Evolutionary conservation across 257 asterid genomes (phyloP).

Genomic region (Primulina tabacum): DNA sequence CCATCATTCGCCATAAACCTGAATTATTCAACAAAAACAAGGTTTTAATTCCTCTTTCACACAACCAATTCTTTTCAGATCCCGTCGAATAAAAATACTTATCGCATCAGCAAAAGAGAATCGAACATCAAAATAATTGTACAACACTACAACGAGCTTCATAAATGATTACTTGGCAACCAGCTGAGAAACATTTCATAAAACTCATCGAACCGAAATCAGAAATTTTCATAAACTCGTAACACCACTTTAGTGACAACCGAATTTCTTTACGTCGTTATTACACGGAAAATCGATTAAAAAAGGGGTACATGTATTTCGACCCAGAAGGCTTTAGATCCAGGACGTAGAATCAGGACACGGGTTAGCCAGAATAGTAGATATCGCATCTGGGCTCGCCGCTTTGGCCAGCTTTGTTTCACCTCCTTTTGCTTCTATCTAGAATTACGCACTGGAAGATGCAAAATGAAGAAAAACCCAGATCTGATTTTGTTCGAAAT

Average conservation of each 20-base stretch:
- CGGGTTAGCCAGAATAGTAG: slow-evolving; percentile 66
- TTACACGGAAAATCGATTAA: neutral
- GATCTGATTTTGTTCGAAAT: neutral
- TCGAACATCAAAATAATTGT: neutral
- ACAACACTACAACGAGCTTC: neutral
- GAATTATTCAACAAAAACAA: slow-evolving; percentile 6
- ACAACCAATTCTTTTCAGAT: neutral
- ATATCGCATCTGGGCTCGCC: slow-evolving; percentile 67
- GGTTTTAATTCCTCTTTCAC: neutral
- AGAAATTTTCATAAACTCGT: neutral
- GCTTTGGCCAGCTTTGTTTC: slow-evolving; percentile 38
- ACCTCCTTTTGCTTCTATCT: neutral
- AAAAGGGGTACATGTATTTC: slow-evolving; percentile 45
- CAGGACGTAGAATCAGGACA: slow-evolving; percentile 53
- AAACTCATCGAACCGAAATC: neutral
- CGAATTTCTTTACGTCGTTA: neutral
- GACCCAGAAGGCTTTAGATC: slow-evolving; percentile 69
- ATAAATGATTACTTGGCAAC: too few species aligned
- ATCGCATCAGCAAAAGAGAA: neutral
- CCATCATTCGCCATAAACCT: slow-evolving; percentile 92
- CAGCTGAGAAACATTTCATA: neutral
- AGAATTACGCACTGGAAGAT: neutral
- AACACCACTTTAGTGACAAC: neutral
- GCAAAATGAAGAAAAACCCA: neutral
- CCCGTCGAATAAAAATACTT: neutral